These are phyloP conservation scores for Hordeum pubiflorum DNA, from an alignment of 202 grass and related monocot genomes.

Conservation along the genomic window DNA sequence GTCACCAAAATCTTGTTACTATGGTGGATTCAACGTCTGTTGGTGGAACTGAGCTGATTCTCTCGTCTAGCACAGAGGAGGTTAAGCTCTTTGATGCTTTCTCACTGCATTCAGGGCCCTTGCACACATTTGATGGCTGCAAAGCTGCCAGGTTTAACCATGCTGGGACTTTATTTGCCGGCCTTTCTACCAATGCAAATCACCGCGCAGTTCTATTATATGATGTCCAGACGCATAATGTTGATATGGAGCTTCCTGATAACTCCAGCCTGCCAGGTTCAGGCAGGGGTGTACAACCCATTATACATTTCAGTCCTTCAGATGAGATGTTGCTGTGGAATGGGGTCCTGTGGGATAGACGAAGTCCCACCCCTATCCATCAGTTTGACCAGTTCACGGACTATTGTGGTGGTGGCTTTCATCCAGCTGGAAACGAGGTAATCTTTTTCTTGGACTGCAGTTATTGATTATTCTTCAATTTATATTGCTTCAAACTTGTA, in stretches of 20 bases:
- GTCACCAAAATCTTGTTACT: conserved; percentile 68
- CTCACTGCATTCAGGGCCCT: conserved; percentile 45
- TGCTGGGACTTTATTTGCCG: conserved; percentile 63
- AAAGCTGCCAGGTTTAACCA: conserved; percentile 86
- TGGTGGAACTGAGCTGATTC: conserved; percentile 59
- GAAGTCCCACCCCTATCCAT: conserved; percentile 48
- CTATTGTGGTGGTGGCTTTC: conserved; percentile 89
- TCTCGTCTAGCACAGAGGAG: conserved; percentile 66
- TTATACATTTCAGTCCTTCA: conserved; percentile 96
- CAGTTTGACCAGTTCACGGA: conserved; percentile 97
- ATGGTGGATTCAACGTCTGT: conserved; percentile 50
- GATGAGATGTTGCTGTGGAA: conserved; percentile 91
- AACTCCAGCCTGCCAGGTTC: conserved; percentile 44
- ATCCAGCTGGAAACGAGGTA: conserved; percentile 96
- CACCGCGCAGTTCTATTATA: conserved; percentile 63
- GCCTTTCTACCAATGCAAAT: conserved; percentile 52
- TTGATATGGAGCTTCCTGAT: conserved; percentile 53
- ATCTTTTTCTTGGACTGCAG: neutral
- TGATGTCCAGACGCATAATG: conserved; percentile 65
- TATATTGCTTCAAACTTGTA: neutral
- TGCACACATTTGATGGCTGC: conserved; percentile 82
- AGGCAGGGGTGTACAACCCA: conserved; percentile 42
- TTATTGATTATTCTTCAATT: neutral
- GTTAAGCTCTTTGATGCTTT: conserved; percentile 82
- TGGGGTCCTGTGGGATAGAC: conserved; percentile 82